Conservation (phyloP, 139 green algal species). For the Coelastrella sp. region DNA sequence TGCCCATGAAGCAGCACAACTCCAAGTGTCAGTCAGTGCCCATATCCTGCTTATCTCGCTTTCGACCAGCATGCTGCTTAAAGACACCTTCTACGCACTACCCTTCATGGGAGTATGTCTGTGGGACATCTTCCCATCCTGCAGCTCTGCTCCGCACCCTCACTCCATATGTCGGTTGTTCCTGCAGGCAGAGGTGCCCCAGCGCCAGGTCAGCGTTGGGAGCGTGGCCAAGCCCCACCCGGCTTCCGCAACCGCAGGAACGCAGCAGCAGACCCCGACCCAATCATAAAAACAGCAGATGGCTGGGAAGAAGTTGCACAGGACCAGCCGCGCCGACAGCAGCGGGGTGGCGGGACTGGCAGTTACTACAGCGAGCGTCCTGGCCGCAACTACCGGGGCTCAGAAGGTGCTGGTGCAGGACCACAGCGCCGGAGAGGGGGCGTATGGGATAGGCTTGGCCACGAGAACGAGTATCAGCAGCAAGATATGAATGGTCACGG, state of each 20-base stretch:
- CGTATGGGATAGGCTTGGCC: not conserved
- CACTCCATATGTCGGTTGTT: not conserved
- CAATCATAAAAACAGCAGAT: conserved; percentile 20
- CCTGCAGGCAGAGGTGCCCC: conserved; percentile 13
- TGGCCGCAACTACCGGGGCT: not conserved
- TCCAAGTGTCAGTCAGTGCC: too few relatives aligned
- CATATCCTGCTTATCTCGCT: too few relatives aligned
- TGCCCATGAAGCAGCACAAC: too few relatives aligned
- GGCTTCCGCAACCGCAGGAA: not conserved
- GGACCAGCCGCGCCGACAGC: not conserved
- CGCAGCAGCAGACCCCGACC: not conserved
- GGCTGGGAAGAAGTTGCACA: conserved; percentile 38
- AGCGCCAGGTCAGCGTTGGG: not conserved
- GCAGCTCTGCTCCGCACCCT: not conserved
- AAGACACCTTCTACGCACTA: not conserved
- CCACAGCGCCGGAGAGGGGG: not conserved
- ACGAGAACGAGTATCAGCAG: not conserved
- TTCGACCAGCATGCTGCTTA: not conserved
- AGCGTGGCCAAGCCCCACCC: conserved; percentile 7
- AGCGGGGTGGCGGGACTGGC: not conserved
- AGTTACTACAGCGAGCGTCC: not conserved
- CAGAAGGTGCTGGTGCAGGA: not conserved
- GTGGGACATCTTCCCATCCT: too few relatives aligned
- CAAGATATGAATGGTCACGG: not conserved
- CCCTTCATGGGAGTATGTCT: too few relatives aligned